Evolutionary conservation across 345 rosid species (phyloP).

Genomic region (Eucalyptus tenuipes): DNA sequence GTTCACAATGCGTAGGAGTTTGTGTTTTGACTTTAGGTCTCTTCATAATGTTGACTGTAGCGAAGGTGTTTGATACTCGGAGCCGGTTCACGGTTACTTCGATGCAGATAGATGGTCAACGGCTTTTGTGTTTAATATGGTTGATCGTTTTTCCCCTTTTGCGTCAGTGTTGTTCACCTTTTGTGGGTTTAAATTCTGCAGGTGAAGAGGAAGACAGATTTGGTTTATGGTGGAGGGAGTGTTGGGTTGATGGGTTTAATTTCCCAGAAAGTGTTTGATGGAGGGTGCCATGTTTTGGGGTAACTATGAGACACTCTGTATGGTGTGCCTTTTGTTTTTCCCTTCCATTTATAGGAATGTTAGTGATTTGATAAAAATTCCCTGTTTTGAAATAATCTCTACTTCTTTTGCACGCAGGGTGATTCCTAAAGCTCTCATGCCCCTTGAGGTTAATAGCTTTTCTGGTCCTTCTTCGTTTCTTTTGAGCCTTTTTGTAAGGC

Average conservation of each 20-base stretch:
- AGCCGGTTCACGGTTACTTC: neutral
- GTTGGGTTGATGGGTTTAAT: constrained; percentile 95
- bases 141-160: neutral
- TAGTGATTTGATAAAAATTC: neutral
- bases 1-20: neutral
- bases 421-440: constrained; percentile 92
- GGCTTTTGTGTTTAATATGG: neutral
- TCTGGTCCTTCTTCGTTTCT: neutral
- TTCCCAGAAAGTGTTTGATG: constrained; percentile 68
- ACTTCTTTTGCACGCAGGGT: constrained; percentile 47
- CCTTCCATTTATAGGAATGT: neutral
- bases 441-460: constrained; percentile 56
- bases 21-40: neutral
- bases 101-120: neutral
- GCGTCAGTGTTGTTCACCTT: neutral
- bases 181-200: constrained; percentile 2
- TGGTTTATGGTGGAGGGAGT: constrained; percentile 98
- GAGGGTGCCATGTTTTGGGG: constrained; percentile 94
- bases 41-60: neutral
- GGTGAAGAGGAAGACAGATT: constrained; percentile 79
- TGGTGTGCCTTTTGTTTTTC: neutral
- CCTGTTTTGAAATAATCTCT: neutral
- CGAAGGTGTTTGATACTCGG: neutral
- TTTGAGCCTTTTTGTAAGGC: neutral
- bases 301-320: constrained; percentile 4